Evolutionary conservation across 345 rosid genomes (phyloP).

Genomic region (Conringia planisiliqua): DNA sequence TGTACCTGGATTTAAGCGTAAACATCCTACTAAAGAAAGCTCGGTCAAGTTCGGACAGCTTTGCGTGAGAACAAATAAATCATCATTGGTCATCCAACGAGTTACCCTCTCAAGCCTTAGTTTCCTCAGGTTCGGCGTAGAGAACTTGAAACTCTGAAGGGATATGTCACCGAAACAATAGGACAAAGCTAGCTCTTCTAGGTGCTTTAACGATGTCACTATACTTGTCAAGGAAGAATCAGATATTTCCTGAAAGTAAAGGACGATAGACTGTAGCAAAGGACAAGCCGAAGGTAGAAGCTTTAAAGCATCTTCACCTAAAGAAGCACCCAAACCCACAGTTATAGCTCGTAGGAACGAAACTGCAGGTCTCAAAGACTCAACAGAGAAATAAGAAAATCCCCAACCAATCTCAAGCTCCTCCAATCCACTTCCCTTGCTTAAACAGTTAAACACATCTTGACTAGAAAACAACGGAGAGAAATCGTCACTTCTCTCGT

Average conservation of each 20-base stretch:
- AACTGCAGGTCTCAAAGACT: slow-evolving; percentile 57
- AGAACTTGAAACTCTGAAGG: slow-evolving; percentile 44
- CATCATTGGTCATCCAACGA: slow-evolving; percentile 67
- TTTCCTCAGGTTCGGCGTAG: slow-evolving; percentile 47
- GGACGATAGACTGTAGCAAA: slow-evolving; percentile 52
- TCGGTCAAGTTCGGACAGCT: slow-evolving; percentile 53
- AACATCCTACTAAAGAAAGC: slow-evolving; percentile 61
- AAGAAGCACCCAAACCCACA: slow-evolving; percentile 73
- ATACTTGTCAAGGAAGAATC: slow-evolving; percentile 47
- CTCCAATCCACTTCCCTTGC: slow-evolving; percentile 49
- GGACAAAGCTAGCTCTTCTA: slow-evolving; percentile 54
- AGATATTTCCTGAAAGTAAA: slow-evolving; percentile 74
- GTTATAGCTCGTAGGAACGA: slow-evolving; percentile 42
- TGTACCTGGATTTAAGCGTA: slow-evolving; percentile 56
- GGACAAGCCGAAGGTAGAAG: slow-evolving; percentile 57
- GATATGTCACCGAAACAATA: slow-evolving; percentile 81
- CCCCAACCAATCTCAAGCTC: slow-evolving; percentile 80
- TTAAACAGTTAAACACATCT: slow-evolving; percentile 40
- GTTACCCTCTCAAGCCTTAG: slow-evolving; percentile 71
- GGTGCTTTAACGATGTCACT: slow-evolving; percentile 40
- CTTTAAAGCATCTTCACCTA: slow-evolving; percentile 52
- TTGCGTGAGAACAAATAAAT: slow-evolving; percentile 56
- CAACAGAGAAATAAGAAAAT: slow-evolving; percentile 47
- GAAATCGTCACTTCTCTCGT: slow-evolving; percentile 8
- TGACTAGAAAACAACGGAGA: slow-evolving; percentile 25